phyloP scores from a whole-genome alignment of 352 stramenopile species.

The Phytophthora foliorum region DNA sequence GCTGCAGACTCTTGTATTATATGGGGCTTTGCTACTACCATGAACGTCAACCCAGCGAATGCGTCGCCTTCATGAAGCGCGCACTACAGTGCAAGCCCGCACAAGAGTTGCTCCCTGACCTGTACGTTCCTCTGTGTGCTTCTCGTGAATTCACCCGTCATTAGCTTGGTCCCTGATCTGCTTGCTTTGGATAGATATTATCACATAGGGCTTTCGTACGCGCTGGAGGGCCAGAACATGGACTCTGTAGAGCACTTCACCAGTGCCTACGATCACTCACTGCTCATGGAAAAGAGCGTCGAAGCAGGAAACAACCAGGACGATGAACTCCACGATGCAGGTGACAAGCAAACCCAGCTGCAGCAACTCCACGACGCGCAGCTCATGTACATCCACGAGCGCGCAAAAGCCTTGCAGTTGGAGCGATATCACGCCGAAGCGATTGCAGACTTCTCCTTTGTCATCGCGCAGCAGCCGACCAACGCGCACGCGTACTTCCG shows the following conservation, averaged over 20 bases:
- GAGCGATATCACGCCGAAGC: constrained; percentile 75
- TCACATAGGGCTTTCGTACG: constrained; percentile 70
- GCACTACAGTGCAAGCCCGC: constrained; percentile 45
- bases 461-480: constrained; percentile 75
- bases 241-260: constrained; percentile 80
- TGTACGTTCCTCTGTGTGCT: constrained; percentile 49
- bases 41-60: constrained; percentile 53
- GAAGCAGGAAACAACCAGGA: constrained; percentile 31
- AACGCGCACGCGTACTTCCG: constrained; percentile 89
- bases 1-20: constrained; percentile 68
- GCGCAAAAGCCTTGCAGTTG: constrained; percentile 83
- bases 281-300: constrained; percentile 20
- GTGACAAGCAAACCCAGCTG: constrained; percentile 27
- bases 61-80: constrained; percentile 54
- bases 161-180: neutral
- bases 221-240: constrained; percentile 59
- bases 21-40: constrained; percentile 75
- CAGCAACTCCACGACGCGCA: constrained; percentile 36
- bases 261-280: constrained; percentile 36
- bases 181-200: constrained; percentile 64
- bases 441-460: constrained; percentile 77
- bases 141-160: neutral
- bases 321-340: constrained; percentile 4
- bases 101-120: constrained; percentile 52
- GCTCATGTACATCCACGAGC: constrained; percentile 74